Conservation (phyloP, 345 rosid genomes). For the Eucalyptus cloeziana region DNA sequence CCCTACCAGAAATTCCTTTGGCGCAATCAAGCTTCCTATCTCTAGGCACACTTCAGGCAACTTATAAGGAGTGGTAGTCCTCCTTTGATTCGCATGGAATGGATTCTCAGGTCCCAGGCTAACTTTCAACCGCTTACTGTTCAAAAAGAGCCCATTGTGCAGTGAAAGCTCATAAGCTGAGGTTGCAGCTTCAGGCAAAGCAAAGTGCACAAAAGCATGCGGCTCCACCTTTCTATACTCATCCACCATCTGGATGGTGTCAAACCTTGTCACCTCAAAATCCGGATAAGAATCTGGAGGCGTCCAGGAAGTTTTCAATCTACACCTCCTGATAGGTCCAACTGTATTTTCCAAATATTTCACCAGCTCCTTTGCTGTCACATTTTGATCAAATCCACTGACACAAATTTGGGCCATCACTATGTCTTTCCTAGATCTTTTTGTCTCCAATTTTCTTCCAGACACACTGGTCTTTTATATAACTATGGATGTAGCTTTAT, state of each 20-base stretch:
- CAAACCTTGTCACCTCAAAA: constrained; percentile 13
- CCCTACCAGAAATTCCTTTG: constrained; percentile 42
- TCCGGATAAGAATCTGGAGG: constrained; percentile 79
- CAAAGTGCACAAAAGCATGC: constrained; percentile 88
- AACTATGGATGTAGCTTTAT: background rate
- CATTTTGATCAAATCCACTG: constrained; percentile 54
- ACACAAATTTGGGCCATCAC: constrained; percentile 69
- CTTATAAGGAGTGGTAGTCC: constrained; percentile 40
- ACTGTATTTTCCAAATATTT: constrained; percentile 33
- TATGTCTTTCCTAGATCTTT: constrained; percentile 16
- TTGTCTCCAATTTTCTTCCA: constrained; percentile 14
- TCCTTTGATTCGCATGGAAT: constrained; percentile 41
- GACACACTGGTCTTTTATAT: background rate
- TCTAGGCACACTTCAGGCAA: constrained; percentile 45
- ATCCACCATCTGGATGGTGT: constrained; percentile 5
- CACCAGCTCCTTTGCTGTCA: constrained; percentile 37
- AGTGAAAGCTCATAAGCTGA: constrained; percentile 43
- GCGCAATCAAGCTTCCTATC: constrained; percentile 46
- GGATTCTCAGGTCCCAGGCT: constrained; percentile 74
- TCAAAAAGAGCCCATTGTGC: constrained; percentile 29
- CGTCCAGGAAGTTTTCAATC: constrained; percentile 83
- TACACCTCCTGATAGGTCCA: constrained; percentile 68
- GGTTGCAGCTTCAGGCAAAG: constrained; percentile 23
- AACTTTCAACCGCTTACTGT: constrained; percentile 36
- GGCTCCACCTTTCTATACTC: constrained; percentile 56